phyloP scores from a whole-genome alignment of 208 protist species.

The Leishmania mexicana region DNA sequence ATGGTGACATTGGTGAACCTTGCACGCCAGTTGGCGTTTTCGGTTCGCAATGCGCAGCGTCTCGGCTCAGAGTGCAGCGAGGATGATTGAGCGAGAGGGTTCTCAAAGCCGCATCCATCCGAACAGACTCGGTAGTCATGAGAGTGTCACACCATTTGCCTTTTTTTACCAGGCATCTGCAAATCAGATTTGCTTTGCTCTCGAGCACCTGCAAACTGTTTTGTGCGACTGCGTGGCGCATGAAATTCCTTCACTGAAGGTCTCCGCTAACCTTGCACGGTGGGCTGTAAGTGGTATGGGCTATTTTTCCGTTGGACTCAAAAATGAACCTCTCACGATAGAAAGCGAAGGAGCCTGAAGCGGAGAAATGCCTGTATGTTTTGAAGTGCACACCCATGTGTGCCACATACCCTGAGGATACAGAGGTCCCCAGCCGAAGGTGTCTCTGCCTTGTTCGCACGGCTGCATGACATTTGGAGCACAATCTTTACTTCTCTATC shows the following conservation, averaged over 20 bases:
- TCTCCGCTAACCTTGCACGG: not conserved
- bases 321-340: not conserved
- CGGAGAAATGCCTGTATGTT: not conserved
- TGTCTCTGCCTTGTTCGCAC: slow-evolving; percentile 12
- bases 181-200: not conserved
- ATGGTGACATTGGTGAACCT: slow-evolving; percentile 87
- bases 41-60: slow-evolving; percentile 51
- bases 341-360: not conserved
- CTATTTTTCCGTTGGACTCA: not conserved
- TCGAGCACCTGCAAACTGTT: not conserved
- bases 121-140: not conserved
- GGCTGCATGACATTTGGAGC: not conserved
- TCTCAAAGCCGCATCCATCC: not conserved
- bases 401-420: not conserved
- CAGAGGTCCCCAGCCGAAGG: not conserved
- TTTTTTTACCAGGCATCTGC: not conserved
- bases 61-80: slow-evolving; percentile 28
- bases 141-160: not conserved
- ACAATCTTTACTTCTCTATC: not conserved
- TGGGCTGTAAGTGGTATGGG: not conserved
- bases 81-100: not conserved
- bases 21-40: slow-evolving; percentile 78
- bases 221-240: not conserved
- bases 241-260: not conserved
- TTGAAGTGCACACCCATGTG: not conserved